Conservation (phyloP, 164 flowering plant genomes). For the Vitis amurensis region DNA sequence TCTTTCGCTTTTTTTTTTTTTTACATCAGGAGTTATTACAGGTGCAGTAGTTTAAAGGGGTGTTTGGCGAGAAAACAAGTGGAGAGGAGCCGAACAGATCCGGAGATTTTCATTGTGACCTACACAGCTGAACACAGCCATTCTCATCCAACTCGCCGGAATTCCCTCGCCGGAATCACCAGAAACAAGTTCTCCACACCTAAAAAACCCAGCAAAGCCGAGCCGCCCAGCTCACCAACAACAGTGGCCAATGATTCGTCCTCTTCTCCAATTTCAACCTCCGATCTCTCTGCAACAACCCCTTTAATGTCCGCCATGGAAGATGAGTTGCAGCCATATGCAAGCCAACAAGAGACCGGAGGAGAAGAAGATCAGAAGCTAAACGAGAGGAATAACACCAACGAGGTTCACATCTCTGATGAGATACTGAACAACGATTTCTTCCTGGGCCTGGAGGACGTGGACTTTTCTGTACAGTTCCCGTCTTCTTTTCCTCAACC, state of each 20-base stretch:
- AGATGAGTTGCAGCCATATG: background rate
- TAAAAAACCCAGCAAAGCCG: background rate
- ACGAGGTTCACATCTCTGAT: background rate
- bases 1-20: background rate
- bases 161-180: slow-evolving; percentile 36
- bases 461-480: background rate
- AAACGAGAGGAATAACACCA: no score
- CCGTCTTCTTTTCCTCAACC: no score
- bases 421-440: background rate
- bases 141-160: slow-evolving; percentile 34
- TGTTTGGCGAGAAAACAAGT: slow-evolving; percentile 62
- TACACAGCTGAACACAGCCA: slow-evolving; percentile 48
- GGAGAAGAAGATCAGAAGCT: background rate
- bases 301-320: background rate
- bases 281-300: slow-evolving; percentile 5
- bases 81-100: slow-evolving; percentile 27
- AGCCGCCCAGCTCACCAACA: background rate
- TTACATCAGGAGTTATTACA: slow-evolving; percentile 53
- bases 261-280: slow-evolving; percentile 3
- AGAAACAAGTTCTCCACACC: slow-evolving; percentile 21
- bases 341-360: background rate
- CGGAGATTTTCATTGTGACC: slow-evolving; percentile 25
- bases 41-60: slow-evolving; percentile 58
- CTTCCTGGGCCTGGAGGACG: background rate
- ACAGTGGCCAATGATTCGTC: background rate